Evolutionary conservation across 345 rosid species (phyloP).

Genomic region (Anacardium occidentale): DNA sequence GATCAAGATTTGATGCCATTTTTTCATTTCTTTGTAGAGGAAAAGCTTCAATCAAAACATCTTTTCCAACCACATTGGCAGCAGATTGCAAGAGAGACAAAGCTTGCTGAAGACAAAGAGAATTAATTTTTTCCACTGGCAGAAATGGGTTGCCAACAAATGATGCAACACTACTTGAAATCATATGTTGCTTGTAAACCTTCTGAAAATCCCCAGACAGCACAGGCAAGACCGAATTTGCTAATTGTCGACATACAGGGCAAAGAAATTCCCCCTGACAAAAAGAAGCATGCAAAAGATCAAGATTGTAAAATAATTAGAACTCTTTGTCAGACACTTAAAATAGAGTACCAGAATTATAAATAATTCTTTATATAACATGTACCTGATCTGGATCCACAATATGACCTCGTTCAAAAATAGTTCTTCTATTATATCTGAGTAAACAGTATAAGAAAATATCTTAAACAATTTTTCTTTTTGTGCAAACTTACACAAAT

Average conservation of each 20-base stretch:
- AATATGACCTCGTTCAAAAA: conserved; percentile 86
- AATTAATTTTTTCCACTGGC: conserved; percentile 30
- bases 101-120: conserved; percentile 55
- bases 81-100: conserved; percentile 60
- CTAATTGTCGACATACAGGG: conserved; percentile 89
- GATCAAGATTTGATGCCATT: conserved; percentile 47
- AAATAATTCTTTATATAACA: neutral
- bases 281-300: conserved; percentile 23
- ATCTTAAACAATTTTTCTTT: conserved; percentile 2
- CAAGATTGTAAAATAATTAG: neutral
- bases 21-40: conserved; percentile 43
- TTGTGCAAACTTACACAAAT: no score
- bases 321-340: neutral
- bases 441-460: conserved; percentile 9
- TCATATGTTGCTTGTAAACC: conserved; percentile 47
- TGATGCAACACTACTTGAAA: conserved; percentile 26
- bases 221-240: conserved; percentile 79
- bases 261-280: conserved; percentile 94
- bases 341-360: neutral
- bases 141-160: conserved; percentile 21
- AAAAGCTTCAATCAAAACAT: conserved; percentile 41
- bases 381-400: conserved; percentile 77
- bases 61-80: conserved; percentile 53
- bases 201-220: conserved; percentile 45
- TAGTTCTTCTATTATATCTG: conserved; percentile 67